A percentile compares a stretch with the other conserved stretches of the same genome.
These are phyloP conservation scores for Alternaria conjuncta DNA, from an alignment of 2,329 filamentous ascomycete species.

Conservation along the genomic window DNA sequence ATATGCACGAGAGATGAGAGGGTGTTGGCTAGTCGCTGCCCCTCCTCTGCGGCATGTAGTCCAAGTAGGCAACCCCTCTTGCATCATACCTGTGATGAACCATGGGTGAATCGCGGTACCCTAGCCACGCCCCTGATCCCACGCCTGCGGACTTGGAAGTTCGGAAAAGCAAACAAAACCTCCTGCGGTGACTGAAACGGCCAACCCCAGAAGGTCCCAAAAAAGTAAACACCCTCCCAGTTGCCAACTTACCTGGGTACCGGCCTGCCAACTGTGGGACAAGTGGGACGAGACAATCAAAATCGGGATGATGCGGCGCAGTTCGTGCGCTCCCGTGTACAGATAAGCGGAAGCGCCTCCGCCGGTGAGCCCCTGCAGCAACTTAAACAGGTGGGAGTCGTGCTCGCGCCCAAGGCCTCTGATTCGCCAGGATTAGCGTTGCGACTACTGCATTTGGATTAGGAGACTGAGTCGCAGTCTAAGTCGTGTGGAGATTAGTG, in stretches of 20 bases:
- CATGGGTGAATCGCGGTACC: not conserved
- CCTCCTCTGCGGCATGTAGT: not conserved
- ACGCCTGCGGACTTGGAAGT: not conserved
- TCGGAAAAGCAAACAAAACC: not conserved
- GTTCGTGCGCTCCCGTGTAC: not conserved
- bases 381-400: not conserved
- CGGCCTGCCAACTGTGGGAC: not conserved
- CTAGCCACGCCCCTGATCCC: not conserved
- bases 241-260: not conserved
- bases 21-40: not conserved
- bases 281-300: not conserved
- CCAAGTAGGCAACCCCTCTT: not conserved
- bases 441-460: not conserved
- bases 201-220: not conserved
- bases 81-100: not conserved
- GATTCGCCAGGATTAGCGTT: not conserved
- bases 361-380: not conserved
- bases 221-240: not conserved
- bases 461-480: not conserved
- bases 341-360: slow-evolving; percentile 1
- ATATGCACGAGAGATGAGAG: not conserved
- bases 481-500: not conserved
- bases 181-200: not conserved
- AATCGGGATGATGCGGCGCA: not conserved
- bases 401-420: not conserved